Base-by-base conservation (phyloP, 1,284 basidiomycete genomes). In the Ceratobasidium sp. region DNA sequence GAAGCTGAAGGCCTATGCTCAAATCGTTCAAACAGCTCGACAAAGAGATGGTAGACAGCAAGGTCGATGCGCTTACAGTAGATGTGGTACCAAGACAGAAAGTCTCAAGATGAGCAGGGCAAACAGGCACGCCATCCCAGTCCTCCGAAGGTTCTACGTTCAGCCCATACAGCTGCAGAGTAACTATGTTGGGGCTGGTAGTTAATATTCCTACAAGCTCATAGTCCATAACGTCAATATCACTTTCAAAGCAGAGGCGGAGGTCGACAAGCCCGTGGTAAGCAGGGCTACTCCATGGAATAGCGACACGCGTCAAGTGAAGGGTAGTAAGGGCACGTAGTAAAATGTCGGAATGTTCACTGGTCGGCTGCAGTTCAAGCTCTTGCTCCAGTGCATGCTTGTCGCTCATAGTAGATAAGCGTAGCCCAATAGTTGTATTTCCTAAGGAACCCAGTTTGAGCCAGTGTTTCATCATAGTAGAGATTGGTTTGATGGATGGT, bases 251-350 rank as follows among this genome's bases (percentile, higher is more conserved):
- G 2, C 50, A 52, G 42, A 69, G 50, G 33, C 67, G 48, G 12
- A 73, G 46, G n/a, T 73, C 57, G 26, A 48, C 57, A 50, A 73
- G 70, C 9, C 70, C 70, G 10, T 62, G 56, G 28, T 62, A 73
- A 12, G 42, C 70, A 23, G 12, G 28, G 26, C 70, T 61, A n/a
- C 6, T 17, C 57, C 70, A 73, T 20, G 54, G 56, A 10, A 73
- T 46, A 62, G 26, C 38, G 9, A 73, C 17, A 40, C 46, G 10
- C 23, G 15, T 54, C 23, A 62, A 33, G 44, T 46, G 70, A 4
- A 61, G 56, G 23, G 62, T 23, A 2, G 20, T 59, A 17, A 73
- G 15, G 7, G 70, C 12, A 2, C 38, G 20, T 50, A 73, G 28
- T 10, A 50, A 7, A 40, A 15, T 4, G 3, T 69, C 67, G 12